Base-by-base conservation (phyloP, 2,329 filamentous ascomycete genomes). In the Mycogone perniciosa region DNA sequence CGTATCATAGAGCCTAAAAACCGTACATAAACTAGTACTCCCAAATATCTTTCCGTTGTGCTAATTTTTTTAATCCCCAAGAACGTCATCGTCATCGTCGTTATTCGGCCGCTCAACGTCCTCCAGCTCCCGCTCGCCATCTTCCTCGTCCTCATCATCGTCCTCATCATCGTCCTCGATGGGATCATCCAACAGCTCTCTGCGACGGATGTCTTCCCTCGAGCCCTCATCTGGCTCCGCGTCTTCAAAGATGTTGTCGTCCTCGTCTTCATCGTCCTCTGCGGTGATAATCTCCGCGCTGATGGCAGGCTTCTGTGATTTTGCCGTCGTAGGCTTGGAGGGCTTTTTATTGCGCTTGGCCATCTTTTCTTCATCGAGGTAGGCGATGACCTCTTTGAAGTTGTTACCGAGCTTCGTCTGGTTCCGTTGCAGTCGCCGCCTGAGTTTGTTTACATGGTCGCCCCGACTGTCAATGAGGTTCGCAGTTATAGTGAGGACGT, bases 371-470 rank as follows among this genome's bases (percentile, higher is more conserved):
- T 86, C 81, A 60, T 96, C 90, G 4, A 97, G 74, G 65, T 86
- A 93, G 7, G 82, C 80, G 4, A 96, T 73, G 6, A 96, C 82
- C 60, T 93, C 89, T 62, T 86, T 88, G 75, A 88, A 95, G 64
- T 93, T 96, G 42, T 80, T 74, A 2, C 93, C 93, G 3, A 99
- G 77, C 62, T 82, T 84, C n/a, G 73, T 74, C 63, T 86, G 86
- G 69, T 99, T 96, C 57, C 88, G 79, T 60, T 86, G 76, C 26
- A 99, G 74, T 20, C 90, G 79, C 60, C 82, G 80, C 56, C 81
- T 80, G 34, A 95, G 76, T 62, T 80, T 81, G 31, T 81, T 83
- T 7, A 77, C 77, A 31, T 80, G 71, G 8, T 77, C 70, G 6
- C 80, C 82, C 1, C 72, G 74, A 39, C 75, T 71, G 62, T 95